phyloP scores from a whole-genome alignment of 257 asterid species.

The Lycium ferocissimum region DNA sequence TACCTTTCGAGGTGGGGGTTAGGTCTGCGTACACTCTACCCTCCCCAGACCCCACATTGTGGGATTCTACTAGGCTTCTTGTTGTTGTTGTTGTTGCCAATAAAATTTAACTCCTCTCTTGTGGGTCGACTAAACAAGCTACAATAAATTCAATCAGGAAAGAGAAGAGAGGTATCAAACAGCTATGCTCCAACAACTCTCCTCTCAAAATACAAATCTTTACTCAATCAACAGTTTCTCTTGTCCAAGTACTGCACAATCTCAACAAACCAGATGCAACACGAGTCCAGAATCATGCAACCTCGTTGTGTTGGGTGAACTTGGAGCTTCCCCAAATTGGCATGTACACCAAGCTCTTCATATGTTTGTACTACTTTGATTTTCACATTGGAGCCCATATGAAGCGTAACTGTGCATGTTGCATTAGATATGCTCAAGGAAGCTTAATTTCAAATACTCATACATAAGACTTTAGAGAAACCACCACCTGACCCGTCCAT shows the following conservation, averaged over 20 bases:
- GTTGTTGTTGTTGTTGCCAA: not conserved
- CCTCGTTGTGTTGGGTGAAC: too few species aligned
- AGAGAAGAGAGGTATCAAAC: not conserved
- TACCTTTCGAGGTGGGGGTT: too few species aligned
- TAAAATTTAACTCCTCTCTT: not conserved
- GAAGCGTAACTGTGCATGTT: not conserved
- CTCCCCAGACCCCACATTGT: too few species aligned
- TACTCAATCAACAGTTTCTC: not conserved
- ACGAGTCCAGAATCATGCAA: too few species aligned
- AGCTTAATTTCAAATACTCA: not conserved
- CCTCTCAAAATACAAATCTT: constrained; percentile 6
- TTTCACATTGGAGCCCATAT: not conserved
- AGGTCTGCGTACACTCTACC: too few species aligned
- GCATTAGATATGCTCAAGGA: not conserved
- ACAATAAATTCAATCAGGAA: not conserved
- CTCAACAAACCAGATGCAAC: not conserved
- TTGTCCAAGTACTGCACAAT: not conserved
- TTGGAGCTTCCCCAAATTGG: not conserved
- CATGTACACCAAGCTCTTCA: not conserved
- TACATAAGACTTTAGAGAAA: too few species aligned
- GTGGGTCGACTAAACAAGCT: not conserved
- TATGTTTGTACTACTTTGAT: not conserved
- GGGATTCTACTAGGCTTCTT: too few species aligned
- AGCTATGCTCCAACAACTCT: not conserved
- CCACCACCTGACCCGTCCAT: not conserved